Percentiles rank a stretch among this genome's conserved stretches.
These are phyloP conservation scores for Floccularia luteovirens DNA, from an alignment of 768 basidiomycete genomes.

Conservation along the genomic window DNA sequence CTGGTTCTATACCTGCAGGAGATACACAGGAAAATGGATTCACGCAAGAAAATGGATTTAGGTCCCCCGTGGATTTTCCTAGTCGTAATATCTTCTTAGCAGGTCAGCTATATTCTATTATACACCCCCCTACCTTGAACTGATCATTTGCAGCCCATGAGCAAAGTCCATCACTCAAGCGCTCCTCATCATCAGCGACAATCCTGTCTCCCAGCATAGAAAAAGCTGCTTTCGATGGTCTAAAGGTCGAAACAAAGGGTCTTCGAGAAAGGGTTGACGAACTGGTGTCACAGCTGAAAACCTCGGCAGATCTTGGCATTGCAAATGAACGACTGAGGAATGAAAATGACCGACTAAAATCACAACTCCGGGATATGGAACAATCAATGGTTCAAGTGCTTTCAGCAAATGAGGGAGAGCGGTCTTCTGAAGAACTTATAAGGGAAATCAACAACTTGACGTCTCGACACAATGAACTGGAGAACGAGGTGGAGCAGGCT, in stretches of 20 bases:
- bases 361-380: slow-evolving; percentile 20
- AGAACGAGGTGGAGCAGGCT: slow-evolving; percentile 19
- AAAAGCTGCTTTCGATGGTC: slow-evolving; percentile 15
- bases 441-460: slow-evolving; percentile 19
- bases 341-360: slow-evolving; percentile 18
- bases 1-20: no score
- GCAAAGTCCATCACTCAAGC: not conserved
- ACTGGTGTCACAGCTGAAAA: slow-evolving; percentile 17
- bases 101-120: no score
- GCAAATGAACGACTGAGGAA: slow-evolving; percentile 13
- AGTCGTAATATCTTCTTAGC: no score
- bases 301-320: slow-evolving; percentile 16
- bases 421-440: slow-evolving; percentile 15
- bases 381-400: slow-evolving; percentile 17
- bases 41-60: no score
- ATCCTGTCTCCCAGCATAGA: slow-evolving; percentile 3
- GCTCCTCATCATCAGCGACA: not conserved
- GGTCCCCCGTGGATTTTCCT: no score
- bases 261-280: slow-evolving; percentile 18
- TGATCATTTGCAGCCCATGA: no score
- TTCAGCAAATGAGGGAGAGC: slow-evolving; percentile 14
- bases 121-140: no score
- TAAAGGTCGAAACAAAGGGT: slow-evolving; percentile 19
- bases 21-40: no score
- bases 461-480: slow-evolving; percentile 13